phyloP scores from a whole-genome alignment of 2,329 filamentous ascomycete genomes.

The Diaporthe citriasiana region DNA sequence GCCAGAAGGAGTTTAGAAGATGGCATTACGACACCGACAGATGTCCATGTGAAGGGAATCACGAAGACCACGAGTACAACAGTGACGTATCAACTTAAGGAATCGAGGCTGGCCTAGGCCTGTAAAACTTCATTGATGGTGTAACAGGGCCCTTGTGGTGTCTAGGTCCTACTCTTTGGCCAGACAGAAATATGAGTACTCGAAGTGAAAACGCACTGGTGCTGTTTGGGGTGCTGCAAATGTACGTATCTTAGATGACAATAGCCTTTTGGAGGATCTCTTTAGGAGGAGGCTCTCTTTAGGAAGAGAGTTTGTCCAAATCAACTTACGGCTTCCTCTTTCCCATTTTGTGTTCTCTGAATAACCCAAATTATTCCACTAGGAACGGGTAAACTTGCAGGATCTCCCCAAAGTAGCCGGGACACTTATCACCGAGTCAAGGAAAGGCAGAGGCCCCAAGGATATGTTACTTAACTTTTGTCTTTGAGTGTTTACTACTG shows the following conservation, averaged over 20 bases:
- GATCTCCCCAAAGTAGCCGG: not conserved
- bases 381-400: not conserved
- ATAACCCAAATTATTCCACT: not conserved
- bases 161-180: not conserved
- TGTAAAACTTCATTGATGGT: not conserved
- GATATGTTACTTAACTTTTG: no score
- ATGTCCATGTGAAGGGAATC: conserved; percentile 6
- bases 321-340: not conserved
- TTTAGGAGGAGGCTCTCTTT: no score
- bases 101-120: not conserved
- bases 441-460: no score
- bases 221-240: not conserved
- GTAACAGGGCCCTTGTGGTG: not conserved
- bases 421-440: no score
- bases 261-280: not conserved
- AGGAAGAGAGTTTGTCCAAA: no score
- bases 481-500: no score
- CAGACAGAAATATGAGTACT: not conserved
- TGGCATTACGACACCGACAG: not conserved
- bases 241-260: not conserved
- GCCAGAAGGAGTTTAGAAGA: conserved; percentile 18
- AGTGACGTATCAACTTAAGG: conserved; percentile 11
- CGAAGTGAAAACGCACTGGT: not conserved
- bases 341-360: not conserved
- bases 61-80: conserved; percentile 21